These are phyloP conservation scores for Dendryphion nanum DNA, from an alignment of 2,329 filamentous ascomycete species.

Conservation along the genomic window DNA sequence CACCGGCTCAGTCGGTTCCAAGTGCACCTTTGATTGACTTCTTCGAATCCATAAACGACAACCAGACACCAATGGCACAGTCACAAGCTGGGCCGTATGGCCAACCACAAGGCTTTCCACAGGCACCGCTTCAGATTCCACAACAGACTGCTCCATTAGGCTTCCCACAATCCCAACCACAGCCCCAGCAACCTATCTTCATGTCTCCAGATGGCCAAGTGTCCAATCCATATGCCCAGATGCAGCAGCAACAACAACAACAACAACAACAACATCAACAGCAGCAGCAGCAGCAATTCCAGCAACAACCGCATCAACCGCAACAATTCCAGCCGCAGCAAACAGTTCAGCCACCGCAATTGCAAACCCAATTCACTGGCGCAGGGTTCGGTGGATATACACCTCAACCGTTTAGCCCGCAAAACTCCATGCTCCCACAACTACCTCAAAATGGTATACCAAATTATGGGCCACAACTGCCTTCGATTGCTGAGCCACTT, in stretches of 20 bases:
- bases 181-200: conserved; percentile 46
- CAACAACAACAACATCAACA: conserved; percentile 46
- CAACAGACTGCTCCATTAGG: conserved; percentile 41
- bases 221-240: conserved; percentile 92
- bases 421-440: conserved; percentile 42
- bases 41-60: conserved; percentile 34
- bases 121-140: conserved; percentile 29
- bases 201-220: conserved; percentile 59
- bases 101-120: conserved; percentile 15
- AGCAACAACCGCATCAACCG: conserved; percentile 42
- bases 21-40: conserved; percentile 34
- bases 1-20: conserved; percentile 16
- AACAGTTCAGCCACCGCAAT: conserved; percentile 35
- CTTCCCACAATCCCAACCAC: conserved; percentile 31
- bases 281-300: conserved; percentile 45
- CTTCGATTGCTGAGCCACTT: conserved; percentile 37
- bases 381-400: conserved; percentile 83
- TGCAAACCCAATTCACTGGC: conserved; percentile 66
- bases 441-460: conserved; percentile 52
- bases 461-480: conserved; percentile 43
- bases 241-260: conserved; percentile 86
- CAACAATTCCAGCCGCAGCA: conserved; percentile 31
- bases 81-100: conserved; percentile 27
- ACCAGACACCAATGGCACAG: conserved; percentile 36
- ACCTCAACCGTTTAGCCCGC: conserved; percentile 56